phyloP scores from a whole-genome alignment of 2,329 filamentous ascomycete genomes.

The Ascocoryne sarcoides region DNA sequence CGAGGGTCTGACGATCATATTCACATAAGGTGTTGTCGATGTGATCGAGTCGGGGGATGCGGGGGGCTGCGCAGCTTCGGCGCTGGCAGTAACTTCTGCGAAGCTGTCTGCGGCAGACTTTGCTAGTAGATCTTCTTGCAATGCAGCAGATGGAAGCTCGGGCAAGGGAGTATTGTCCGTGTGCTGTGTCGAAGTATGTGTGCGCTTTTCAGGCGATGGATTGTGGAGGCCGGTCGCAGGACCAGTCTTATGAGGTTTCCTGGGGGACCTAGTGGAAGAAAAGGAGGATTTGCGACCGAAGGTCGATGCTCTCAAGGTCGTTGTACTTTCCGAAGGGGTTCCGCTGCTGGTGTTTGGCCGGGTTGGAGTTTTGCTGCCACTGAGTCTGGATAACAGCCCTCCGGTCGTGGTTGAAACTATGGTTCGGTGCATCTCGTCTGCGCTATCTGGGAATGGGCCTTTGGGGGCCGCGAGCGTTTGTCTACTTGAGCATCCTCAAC shows the following conservation, averaged over 20 bases:
- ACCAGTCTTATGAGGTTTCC: slow-evolving; percentile 27
- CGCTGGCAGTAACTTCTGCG: slow-evolving; percentile 11
- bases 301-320: slow-evolving; percentile 38
- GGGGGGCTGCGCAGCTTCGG: slow-evolving; percentile 11
- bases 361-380: slow-evolving; percentile 14
- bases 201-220: slow-evolving; percentile 16
- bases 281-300: slow-evolving; percentile 47
- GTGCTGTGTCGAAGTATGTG: slow-evolving; percentile 12
- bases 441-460: no score
- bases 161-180: slow-evolving; percentile 13
- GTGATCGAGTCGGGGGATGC: slow-evolving; percentile 14
- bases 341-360: slow-evolving; percentile 24
- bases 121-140: slow-evolving; percentile 4
- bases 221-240: neutral
- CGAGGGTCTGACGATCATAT: slow-evolving; percentile 25
- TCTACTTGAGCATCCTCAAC: neutral
- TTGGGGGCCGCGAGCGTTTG: slow-evolving; percentile 3
- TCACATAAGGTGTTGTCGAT: slow-evolving; percentile 22
- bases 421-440: slow-evolving; percentile 8
- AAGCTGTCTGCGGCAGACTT: slow-evolving; percentile 18
- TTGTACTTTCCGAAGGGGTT: slow-evolving; percentile 8
- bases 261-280: slow-evolving; percentile 29
- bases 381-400: slow-evolving; percentile 14
- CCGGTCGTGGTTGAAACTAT: slow-evolving; percentile 5
- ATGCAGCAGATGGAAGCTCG: neutral